Percentiles rank a stretch among this genome's conserved stretches.
Conservation (phyloP, 2,329 filamentous ascomycete species). For the Penicillium sp. region DNA sequence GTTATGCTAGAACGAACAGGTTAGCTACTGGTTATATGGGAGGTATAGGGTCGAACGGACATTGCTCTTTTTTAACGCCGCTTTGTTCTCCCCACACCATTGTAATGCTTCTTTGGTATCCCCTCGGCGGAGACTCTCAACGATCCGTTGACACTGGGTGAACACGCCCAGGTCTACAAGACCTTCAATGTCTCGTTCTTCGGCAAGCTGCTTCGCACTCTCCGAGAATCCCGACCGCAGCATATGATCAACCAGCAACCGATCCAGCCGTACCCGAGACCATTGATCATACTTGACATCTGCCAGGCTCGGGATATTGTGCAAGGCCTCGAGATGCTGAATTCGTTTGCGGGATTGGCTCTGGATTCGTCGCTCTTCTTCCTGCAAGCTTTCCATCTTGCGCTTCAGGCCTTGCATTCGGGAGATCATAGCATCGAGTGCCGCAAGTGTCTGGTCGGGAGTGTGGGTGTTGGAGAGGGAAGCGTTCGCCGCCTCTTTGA, state of each 20-base stretch:
- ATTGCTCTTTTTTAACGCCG: conserved; percentile 83
- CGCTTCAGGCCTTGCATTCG: conserved; percentile 85
- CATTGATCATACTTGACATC: conserved; percentile 94
- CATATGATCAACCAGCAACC: conserved; percentile 89
- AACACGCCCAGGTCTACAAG: conserved; percentile 90
- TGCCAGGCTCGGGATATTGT: conserved; percentile 74
- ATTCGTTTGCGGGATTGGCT: conserved; percentile 74
- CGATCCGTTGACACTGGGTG: conserved; percentile 74
- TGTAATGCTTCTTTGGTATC: conserved; percentile 76
- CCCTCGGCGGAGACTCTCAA: conserved; percentile 67
- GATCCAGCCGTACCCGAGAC: conserved; percentile 77
- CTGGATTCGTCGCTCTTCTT: conserved; percentile 77
- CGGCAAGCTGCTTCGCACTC: conserved; percentile 72
- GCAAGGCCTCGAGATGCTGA: conserved; percentile 76
- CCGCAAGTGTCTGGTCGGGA: conserved; percentile 72
- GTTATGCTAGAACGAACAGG: conserved; percentile 58
- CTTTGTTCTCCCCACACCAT: conserved; percentile 94
- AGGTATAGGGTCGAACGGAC: conserved; percentile 47
- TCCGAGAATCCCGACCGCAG: conserved; percentile 78
- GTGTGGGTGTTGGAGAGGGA: conserved; percentile 63
- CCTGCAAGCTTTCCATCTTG: conserved; percentile 74
- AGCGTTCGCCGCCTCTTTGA: conserved; percentile 58
- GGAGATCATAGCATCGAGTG: conserved; percentile 79
- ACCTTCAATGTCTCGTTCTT: conserved; percentile 72
- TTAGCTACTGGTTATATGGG: background rate